A percentile compares a stretch with the other conserved stretches of the same genome.
Evolutionary conservation across 345 rosid species (phyloP).

Genomic region (Lumnitzera littorea): DNA sequence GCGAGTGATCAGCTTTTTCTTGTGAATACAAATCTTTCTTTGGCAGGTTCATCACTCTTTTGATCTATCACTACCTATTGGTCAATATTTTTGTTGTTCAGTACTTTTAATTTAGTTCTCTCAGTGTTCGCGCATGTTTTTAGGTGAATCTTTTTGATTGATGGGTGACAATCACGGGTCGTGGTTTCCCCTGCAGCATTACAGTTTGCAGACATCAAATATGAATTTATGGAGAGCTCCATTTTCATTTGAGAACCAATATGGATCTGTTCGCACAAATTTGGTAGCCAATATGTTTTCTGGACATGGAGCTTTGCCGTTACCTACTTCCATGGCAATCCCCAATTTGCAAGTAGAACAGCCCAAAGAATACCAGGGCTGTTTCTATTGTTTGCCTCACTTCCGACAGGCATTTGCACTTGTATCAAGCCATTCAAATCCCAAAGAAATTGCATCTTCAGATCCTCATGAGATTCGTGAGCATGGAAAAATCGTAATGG

Average conservation of each 20-base stretch:
- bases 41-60: constrained; percentile 31
- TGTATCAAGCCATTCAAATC: constrained; percentile 17
- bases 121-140: constrained; percentile 3
- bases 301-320: constrained; percentile 29
- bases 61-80: background rate
- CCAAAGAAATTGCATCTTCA: constrained; percentile 23
- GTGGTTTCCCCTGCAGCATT: constrained; percentile 23
- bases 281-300: constrained; percentile 22
- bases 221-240: constrained; percentile 42
- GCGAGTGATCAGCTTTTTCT: constrained; percentile 24
- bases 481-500: constrained; percentile 13
- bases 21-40: constrained; percentile 20
- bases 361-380: constrained; percentile 27
- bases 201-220: constrained; percentile 27
- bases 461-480: constrained; percentile 17
- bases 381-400: constrained; percentile 35
- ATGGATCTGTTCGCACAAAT: constrained; percentile 31
- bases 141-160: constrained; percentile 28
- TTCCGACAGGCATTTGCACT: constrained; percentile 27
- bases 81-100: background rate
- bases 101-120: constrained; percentile 3
- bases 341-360: constrained; percentile 31
- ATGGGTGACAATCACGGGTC: constrained; percentile 27
- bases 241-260: constrained; percentile 27
- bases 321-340: constrained; percentile 21